Evolutionary conservation across 441 rosid species (phyloP).

Genomic region (Mallotus japonicus): DNA sequence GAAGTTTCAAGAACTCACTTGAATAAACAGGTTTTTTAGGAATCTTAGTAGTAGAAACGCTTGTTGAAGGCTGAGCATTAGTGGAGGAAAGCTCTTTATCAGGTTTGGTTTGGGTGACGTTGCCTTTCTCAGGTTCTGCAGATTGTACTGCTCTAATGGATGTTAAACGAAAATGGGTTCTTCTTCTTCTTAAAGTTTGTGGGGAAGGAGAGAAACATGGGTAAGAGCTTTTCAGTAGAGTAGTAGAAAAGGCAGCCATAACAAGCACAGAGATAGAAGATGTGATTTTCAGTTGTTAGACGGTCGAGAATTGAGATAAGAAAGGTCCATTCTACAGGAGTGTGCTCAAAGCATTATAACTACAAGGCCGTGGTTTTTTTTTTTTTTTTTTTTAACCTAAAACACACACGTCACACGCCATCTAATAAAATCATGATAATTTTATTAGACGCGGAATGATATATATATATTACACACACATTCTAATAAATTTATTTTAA

Average conservation of each 20-base stretch:
- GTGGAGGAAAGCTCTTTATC: slow-evolving; percentile 27
- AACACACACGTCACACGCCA: too few species aligned
- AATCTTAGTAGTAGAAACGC: slow-evolving; percentile 18
- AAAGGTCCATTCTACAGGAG: too few species aligned
- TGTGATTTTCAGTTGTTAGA: too few species aligned
- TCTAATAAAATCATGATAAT: too few species aligned
- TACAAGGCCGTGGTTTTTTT: too few species aligned
- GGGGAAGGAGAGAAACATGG: slow-evolving; percentile 32
- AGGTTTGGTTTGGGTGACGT: slow-evolving; percentile 32
- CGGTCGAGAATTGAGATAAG: too few species aligned
- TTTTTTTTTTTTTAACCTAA: too few species aligned
- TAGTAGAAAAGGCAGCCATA: slow-evolving; percentile 57
- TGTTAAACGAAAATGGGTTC: slow-evolving; percentile 23
- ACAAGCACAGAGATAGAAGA: not conserved
- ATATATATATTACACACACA: too few species aligned
- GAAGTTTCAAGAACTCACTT: slow-evolving; percentile 36
- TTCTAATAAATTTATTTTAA: too few species aligned
- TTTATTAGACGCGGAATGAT: too few species aligned
- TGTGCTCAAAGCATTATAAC: too few species aligned
- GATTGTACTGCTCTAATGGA: slow-evolving; percentile 37
- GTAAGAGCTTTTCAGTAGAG: slow-evolving; percentile 39
- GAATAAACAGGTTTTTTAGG: slow-evolving; percentile 85
- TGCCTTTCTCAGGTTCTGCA: slow-evolving; percentile 48
- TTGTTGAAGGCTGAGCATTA: slow-evolving; percentile 38
- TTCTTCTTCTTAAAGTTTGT: slow-evolving; percentile 25